A percentile compares a stretch with the other conserved stretches of the same genome.
These are phyloP conservation scores for Colletotrichum cereale DNA, from an alignment of 2,329 filamentous ascomycete genomes.

Conservation along the genomic window DNA sequence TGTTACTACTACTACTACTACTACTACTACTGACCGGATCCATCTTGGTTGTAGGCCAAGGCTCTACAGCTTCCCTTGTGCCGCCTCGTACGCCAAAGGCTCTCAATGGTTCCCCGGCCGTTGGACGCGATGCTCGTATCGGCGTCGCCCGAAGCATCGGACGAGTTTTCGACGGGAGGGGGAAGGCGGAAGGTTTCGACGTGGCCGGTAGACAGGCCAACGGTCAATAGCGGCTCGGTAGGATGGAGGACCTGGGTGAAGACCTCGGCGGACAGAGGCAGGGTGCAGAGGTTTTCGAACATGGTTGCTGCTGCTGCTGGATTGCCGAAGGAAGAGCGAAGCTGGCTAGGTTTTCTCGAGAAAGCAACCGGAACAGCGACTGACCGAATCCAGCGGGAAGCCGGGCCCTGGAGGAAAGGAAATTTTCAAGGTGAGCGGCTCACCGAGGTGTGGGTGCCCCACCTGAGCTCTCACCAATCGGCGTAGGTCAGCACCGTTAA, in stretches of 20 bases:
- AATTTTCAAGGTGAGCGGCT: constrained; percentile 30
- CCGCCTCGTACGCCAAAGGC: constrained; percentile 85
- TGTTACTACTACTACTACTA: too few species aligned
- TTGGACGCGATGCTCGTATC: constrained; percentile 64
- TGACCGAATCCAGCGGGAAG: constrained; percentile 13
- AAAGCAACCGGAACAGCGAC: background rate
- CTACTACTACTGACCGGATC: constrained; percentile 71
- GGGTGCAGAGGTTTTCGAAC: constrained; percentile 93
- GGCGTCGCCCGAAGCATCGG: constrained; percentile 63
- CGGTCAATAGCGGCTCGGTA: constrained; percentile 83
- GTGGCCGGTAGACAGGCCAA: constrained; percentile 87
- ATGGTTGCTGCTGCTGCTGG: constrained; percentile 59
- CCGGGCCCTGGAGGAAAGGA: constrained; percentile 17
- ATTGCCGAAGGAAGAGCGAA: background rate
- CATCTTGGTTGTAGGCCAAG: constrained; percentile 83
- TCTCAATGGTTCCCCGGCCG: constrained; percentile 83
- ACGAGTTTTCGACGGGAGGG: constrained; percentile 59
- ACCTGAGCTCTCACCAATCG: constrained; percentile 12
- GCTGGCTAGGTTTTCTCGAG: background rate
- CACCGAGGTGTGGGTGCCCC: constrained; percentile 22
- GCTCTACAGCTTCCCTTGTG: constrained; percentile 95
- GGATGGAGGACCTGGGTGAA: constrained; percentile 93
- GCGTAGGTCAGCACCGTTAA: background rate
- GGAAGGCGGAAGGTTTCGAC: constrained; percentile 86
- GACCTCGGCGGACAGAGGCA: constrained; percentile 87